Percentiles rank a stretch among this genome's conserved stretches.
Conservation (phyloP, 2,329 filamentous ascomycete species). For the Venturia oleaginea region DNA sequence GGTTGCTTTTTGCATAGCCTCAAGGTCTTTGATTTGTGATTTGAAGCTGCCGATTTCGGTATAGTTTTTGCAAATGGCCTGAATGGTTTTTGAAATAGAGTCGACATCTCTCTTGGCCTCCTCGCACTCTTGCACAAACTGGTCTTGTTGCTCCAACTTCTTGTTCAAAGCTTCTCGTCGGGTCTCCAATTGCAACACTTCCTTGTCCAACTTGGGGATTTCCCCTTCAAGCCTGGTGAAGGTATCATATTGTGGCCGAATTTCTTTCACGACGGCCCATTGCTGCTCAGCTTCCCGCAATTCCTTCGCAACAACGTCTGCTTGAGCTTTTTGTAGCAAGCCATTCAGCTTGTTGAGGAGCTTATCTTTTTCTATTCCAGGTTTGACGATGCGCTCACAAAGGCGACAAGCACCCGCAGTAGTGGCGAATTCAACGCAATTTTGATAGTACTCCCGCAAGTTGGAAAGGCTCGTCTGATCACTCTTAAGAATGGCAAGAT, state of each 20-base stretch:
- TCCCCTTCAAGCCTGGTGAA: constrained; percentile 63
- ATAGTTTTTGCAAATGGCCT: constrained; percentile 62
- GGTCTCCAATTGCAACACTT: constrained; percentile 45
- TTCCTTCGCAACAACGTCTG: constrained; percentile 51
- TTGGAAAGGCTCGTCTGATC: constrained; percentile 62
- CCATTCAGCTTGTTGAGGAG: constrained; percentile 58
- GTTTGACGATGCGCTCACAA: constrained; percentile 61
- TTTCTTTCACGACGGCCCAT: constrained; percentile 22
- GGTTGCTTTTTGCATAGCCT: constrained; percentile 63
- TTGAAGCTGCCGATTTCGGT: constrained; percentile 64
- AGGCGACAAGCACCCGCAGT: constrained; percentile 66
- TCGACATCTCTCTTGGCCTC: constrained; percentile 66
- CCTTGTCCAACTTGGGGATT: constrained; percentile 58
- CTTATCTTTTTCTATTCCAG: constrained; percentile 49
- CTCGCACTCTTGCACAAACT: constrained; percentile 50
- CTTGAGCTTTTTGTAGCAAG: constrained; percentile 41
- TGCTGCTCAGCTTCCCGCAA: constrained; percentile 39
- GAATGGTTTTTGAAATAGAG: constrained; percentile 64
- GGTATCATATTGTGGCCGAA: constrained; percentile 58
- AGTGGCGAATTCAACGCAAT: constrained; percentile 57
- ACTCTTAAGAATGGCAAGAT: constrained; percentile 45
- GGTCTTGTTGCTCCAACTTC: constrained; percentile 55
- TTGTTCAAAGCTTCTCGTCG: constrained; percentile 30
- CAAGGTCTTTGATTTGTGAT: constrained; percentile 63
- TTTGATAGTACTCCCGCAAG: constrained; percentile 61